Conservation (phyloP, 1,284 basidiomycete genomes). For the Coriolopsis trogii region DNA sequence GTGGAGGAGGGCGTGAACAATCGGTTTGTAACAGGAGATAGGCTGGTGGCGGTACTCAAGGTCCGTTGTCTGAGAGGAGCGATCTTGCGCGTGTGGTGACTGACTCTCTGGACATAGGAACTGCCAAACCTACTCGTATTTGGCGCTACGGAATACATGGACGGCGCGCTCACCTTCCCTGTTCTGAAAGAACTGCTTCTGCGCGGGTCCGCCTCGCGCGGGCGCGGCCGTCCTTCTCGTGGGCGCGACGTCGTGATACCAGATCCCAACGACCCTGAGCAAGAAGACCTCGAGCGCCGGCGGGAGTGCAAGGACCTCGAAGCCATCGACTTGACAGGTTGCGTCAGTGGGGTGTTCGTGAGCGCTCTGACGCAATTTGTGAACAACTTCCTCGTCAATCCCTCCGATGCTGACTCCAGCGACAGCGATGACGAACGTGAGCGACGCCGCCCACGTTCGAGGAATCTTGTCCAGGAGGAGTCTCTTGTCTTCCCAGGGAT, state of each 20-base stretch:
- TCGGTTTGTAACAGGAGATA: constrained; percentile 91
- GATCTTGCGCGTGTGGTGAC: too few species aligned
- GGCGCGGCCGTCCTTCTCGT: constrained; percentile 70
- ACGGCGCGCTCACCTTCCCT: constrained; percentile 80
- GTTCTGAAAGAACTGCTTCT: constrained; percentile 89
- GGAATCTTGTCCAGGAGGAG: constrained; percentile 46
- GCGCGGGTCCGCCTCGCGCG: constrained; percentile 71
- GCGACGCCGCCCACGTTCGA: constrained; percentile 37
- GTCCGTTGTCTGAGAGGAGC: constrained; percentile 44
- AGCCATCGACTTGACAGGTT: constrained; percentile 93
- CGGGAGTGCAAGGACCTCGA: constrained; percentile 82
- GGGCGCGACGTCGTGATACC: constrained; percentile 53
- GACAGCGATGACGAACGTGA: constrained; percentile 46
- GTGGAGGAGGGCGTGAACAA: constrained; percentile 88
- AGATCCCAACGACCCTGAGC: constrained; percentile 57
- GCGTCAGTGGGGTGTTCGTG: constrained; percentile 88
- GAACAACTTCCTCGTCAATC: constrained; percentile 60
- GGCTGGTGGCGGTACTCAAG: constrained; percentile 83
- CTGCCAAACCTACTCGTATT: constrained; percentile 82
- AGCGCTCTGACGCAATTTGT: constrained; percentile 86
- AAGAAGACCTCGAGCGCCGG: constrained; percentile 74
- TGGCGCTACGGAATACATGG: constrained; percentile 97
- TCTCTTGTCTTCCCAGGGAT: constrained; percentile 74
- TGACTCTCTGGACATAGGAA: constrained; percentile 53
- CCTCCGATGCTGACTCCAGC: constrained; percentile 47